Evolutionary conservation across 2,329 filamentous ascomycete species (phyloP), one percentile per base, ranked within the genome.

Genomic region (Fusarium sublunatum): DNA sequence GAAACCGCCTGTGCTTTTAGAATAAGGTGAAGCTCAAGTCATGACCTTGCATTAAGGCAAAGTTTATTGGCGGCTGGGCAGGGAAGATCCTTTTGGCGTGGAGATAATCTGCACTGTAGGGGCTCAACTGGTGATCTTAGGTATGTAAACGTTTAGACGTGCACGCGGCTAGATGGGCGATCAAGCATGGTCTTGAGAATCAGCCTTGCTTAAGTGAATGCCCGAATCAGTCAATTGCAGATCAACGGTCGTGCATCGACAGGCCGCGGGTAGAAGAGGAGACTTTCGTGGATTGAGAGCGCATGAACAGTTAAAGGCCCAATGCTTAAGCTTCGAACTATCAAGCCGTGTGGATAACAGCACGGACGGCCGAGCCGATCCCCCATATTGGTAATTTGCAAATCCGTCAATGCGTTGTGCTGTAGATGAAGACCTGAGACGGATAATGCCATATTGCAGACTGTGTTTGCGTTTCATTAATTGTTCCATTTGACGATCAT

Each of bases 241-340:
- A 41, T 38, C 38, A 50, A 58, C 31, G 50, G 28, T 35, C 19
- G 10, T 42, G 40, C 42, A 59, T 29, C 11, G 29, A 24, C 9
- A 28, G 11, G 19, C 6, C 19, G 19, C 19, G 19, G 19, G 19
- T 19, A 19, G 19, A 19, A 19, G 19, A 19, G 19, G 19, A 19
- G 19, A 19, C 19, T 19, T 19, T 19, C 19, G 19, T 19, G 19
- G 19, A 19, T 19, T 19, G 19, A 19, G 19, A 3, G 19, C 19
- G 19, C 19, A 19, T 19, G 19, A 19, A 19, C 19, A 19, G 19
- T 19, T 19, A 19, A 19, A 19, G 19, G 3, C 19, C 19, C 19
- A 19, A 29, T 29, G 28, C 6, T 29, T 29, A 29, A 29, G 28
- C 28, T 29, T 29, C 11, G 28, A 29, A 11, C 28, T 10, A 29